Evolutionary conservation across 139 green algal genomes (phyloP).

Genomic region (Picochlorum sp.): DNA sequence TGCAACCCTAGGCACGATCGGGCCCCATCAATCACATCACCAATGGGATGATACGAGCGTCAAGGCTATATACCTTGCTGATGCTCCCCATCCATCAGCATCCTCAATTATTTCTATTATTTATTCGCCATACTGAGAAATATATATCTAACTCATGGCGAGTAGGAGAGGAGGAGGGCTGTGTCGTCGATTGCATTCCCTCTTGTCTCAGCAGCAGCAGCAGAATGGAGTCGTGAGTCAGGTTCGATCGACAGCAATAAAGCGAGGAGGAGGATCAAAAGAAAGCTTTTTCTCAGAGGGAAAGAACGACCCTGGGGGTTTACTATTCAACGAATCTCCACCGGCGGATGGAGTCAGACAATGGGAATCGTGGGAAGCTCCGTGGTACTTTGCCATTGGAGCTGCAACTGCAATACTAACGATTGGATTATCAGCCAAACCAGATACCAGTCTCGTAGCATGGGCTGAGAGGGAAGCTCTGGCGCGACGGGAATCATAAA

Average conservation of each 20-base stretch:
- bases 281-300: constrained; percentile 66
- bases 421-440: constrained; percentile 20
- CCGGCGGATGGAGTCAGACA: constrained; percentile 57
- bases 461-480: constrained; percentile 29
- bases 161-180: no score
- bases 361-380: constrained; percentile 76
- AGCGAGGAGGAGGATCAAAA: constrained; percentile 3
- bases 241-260: constrained; percentile 13
- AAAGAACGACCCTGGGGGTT: constrained; percentile 58
- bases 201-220: constrained; percentile 11
- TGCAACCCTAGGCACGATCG: no score
- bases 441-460: constrained; percentile 23
- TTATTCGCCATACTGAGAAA: no score
- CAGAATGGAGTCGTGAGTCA: constrained; percentile 1
- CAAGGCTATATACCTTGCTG: no score
- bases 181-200: no score
- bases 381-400: constrained; percentile 54
- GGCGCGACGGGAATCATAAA: neutral
- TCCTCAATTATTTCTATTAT: no score
- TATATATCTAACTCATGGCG: no score
- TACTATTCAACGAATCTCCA: constrained; percentile 79
- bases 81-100: no score
- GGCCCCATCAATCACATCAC: no score
- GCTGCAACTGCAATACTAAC: constrained; percentile 25
- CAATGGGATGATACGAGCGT: no score